phyloP scores from a whole-genome alignment of 371 early-diverging fungal genomes.

The Zychaea mexicana region DNA sequence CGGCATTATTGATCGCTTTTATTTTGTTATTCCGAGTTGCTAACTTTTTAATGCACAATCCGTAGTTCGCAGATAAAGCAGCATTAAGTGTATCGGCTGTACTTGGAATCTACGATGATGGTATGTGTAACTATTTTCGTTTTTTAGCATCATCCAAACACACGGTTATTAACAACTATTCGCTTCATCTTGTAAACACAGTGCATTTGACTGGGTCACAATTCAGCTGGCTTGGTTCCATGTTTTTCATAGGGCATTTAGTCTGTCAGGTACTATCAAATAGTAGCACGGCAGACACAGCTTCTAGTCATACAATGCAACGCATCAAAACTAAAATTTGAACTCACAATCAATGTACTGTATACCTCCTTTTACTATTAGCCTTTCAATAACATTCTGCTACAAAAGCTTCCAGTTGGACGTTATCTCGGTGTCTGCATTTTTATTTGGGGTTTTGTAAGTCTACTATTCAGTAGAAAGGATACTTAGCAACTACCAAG shows the following conservation, averaged over 20 bases:
- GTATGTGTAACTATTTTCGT: no score
- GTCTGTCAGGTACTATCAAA: conserved; percentile 9
- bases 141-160: no score
- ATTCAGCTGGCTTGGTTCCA: conserved; percentile 18
- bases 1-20: background rate
- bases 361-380: conserved; percentile 1
- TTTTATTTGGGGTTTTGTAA: conserved; percentile 12
- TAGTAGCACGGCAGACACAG: no score
- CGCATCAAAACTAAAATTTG: no score
- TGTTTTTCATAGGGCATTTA: conserved; percentile 21
- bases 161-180: no score
- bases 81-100: conserved; percentile 13
- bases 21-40: background rate
- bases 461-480: no score
- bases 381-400: conserved; percentile 30
- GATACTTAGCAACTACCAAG: no score
- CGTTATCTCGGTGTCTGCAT: conserved; percentile 23
- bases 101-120: conserved; percentile 14
- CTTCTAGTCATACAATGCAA: no score
- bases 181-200: no score
- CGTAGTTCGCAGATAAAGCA: conserved; percentile 14
- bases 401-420: conserved; percentile 28
- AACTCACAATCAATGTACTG: no score
- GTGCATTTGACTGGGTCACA: conserved; percentile 10
- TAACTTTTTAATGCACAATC: background rate